Evolutionary conservation across 768 basidiomycete species (phyloP).

Genomic region (Lenzites betulinus): DNA sequence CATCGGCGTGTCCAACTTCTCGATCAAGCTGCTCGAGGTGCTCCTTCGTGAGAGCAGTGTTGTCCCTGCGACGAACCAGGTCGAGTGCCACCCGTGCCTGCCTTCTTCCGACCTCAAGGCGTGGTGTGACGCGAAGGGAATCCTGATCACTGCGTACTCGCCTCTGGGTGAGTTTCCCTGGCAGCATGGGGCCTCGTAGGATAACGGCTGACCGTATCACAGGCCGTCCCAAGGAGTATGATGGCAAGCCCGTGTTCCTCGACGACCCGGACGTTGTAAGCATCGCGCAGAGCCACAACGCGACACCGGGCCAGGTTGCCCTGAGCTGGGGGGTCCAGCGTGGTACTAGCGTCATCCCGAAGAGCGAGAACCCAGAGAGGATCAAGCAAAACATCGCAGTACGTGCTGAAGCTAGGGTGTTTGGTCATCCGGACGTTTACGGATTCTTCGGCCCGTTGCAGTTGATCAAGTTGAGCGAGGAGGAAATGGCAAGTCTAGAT

Average conservation of each 20-base stretch:
- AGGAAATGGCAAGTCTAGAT: constrained; percentile 60
- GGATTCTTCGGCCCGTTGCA: constrained; percentile 30
- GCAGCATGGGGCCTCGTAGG: not conserved
- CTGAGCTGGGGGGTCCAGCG: constrained; percentile 61
- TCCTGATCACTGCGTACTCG: constrained; percentile 51
- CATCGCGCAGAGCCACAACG: constrained; percentile 41
- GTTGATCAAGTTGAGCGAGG: constrained; percentile 59
- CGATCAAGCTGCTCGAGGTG: constrained; percentile 43
- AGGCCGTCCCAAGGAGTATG: constrained; percentile 37
- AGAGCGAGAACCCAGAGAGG: constrained; percentile 47
- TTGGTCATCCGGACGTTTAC: not conserved
- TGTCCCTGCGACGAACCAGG: constrained; percentile 50
- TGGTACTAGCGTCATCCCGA: constrained; percentile 56
- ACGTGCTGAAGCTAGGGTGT: not conserved
- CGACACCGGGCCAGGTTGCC: constrained; percentile 50
- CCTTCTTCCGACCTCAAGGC: constrained; percentile 49
- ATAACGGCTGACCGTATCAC: not conserved
- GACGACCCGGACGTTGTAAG: constrained; percentile 32
- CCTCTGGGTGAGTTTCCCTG: constrained; percentile 40
- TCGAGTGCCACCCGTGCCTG: constrained; percentile 51
- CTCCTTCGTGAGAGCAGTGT: constrained; percentile 43
- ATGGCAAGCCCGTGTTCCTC: constrained; percentile 32
- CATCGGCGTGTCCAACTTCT: constrained; percentile 63
- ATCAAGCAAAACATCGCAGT: constrained; percentile 55
- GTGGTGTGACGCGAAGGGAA: constrained; percentile 51